Percentiles rank a stretch among this genome's conserved stretches.
These are phyloP conservation scores for Globisporangium radiosum DNA, from an alignment of 352 stramenopile genomes.

Conservation along the genomic window DNA sequence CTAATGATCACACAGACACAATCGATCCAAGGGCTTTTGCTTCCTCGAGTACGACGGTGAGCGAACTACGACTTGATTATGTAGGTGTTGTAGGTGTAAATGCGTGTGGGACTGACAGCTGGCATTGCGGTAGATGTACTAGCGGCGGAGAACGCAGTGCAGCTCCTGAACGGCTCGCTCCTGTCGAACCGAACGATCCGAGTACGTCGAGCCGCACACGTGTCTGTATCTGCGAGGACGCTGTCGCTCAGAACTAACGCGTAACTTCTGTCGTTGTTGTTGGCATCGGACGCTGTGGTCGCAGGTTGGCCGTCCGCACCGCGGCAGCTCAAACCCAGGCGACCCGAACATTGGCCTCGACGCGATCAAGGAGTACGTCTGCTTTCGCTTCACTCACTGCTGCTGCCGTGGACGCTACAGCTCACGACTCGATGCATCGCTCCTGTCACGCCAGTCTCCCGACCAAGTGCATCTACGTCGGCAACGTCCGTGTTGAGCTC, in stretches of 20 bases:
- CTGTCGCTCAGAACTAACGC: background rate
- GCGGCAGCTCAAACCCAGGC: slow-evolving; percentile 56
- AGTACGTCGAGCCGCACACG: slow-evolving; percentile 20
- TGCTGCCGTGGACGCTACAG: background rate
- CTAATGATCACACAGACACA: slow-evolving; percentile 21
- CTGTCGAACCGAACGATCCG: slow-evolving; percentile 59
- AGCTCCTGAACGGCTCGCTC: slow-evolving; percentile 62
- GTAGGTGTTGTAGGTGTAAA: too few species aligned
- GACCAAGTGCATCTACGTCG: slow-evolving; percentile 74
- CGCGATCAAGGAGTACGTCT: slow-evolving; percentile 62
- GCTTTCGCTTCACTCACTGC: background rate
- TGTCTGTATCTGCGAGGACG: background rate
- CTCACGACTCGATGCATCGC: too few species aligned
- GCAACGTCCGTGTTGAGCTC: slow-evolving; percentile 61
- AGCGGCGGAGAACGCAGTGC: slow-evolving; percentile 66
- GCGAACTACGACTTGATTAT: background rate
- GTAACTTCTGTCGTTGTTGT: background rate
- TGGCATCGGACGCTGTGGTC: slow-evolving; percentile 2
- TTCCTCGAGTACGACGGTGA: slow-evolving; percentile 76
- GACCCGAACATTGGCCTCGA: slow-evolving; percentile 62
- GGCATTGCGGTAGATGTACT: slow-evolving; percentile 39
- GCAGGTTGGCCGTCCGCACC: slow-evolving; percentile 68
- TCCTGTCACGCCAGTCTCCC: slow-evolving; percentile 25
- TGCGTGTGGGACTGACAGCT: background rate
- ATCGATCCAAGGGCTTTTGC: slow-evolving; percentile 73